Conservation (phyloP, 306 rosid genomes). For the Lotus japonicus region DNA sequence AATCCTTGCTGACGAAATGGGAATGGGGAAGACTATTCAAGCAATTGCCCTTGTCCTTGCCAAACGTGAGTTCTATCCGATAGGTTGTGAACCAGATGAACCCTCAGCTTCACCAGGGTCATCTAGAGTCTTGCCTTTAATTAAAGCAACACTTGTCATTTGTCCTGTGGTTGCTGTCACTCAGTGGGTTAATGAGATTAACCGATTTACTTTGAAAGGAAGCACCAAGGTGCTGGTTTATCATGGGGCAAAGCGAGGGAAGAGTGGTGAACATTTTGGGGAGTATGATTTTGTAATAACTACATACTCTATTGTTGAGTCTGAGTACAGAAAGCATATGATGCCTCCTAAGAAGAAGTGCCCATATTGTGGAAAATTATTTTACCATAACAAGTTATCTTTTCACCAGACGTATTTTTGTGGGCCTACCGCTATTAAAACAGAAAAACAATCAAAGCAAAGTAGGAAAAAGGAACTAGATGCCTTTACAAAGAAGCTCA, state of each 20-base stretch:
- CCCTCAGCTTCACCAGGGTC: slow-evolving; percentile 32
- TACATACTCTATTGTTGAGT: slow-evolving; percentile 72
- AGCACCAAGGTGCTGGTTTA: slow-evolving; percentile 72
- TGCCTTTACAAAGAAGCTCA: slow-evolving; percentile 21
- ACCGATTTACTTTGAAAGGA: slow-evolving; percentile 66
- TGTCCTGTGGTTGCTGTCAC: slow-evolving; percentile 91
- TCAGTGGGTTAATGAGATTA: slow-evolving; percentile 84
- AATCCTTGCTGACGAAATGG: slow-evolving; percentile 98
- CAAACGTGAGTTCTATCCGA: slow-evolving; percentile 36
- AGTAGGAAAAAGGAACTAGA: slow-evolving; percentile 39
- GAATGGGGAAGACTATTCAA: slow-evolving; percentile 97
- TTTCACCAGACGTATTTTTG: slow-evolving; percentile 57
- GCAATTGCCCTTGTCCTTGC: slow-evolving; percentile 94
- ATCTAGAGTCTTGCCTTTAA: slow-evolving; percentile 36
- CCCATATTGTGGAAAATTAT: slow-evolving; percentile 49
- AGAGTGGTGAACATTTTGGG: slow-evolving; percentile 34
- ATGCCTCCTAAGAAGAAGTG: slow-evolving; percentile 84
- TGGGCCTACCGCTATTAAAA: slow-evolving; percentile 66
- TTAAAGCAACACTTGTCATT: slow-evolving; percentile 74
- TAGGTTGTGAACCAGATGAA: slow-evolving; percentile 29
- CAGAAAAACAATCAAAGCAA: slow-evolving; percentile 83
- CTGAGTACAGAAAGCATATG: slow-evolving; percentile 68
- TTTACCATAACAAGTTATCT: slow-evolving; percentile 18
- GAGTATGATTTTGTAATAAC: slow-evolving; percentile 84
- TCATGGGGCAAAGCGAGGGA: slow-evolving; percentile 77